Conservation (phyloP, 1,284 basidiomycete species). For the Apiotrichum brassicae region DNA sequence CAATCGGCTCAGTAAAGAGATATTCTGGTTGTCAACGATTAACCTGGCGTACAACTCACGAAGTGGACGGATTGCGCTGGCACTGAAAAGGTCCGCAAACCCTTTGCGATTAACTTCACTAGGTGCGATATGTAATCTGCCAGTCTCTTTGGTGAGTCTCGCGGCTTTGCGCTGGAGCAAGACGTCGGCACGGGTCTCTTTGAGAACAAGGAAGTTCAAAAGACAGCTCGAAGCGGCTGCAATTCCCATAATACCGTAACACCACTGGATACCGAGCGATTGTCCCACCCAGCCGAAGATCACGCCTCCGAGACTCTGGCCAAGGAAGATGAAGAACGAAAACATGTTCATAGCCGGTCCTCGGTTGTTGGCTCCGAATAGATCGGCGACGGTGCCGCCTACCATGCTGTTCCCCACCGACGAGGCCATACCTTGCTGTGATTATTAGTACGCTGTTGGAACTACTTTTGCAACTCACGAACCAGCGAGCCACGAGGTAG, state of each 20-base stretch:
- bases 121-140: constrained; percentile 35
- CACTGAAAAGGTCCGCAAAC: constrained; percentile 32
- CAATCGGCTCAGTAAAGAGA: constrained; percentile 50
- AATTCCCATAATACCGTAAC: constrained; percentile 38
- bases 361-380: constrained; percentile 37
- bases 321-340: constrained; percentile 40
- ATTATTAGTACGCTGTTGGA: neutral
- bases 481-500: constrained; percentile 39
- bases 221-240: constrained; percentile 24
- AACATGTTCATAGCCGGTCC: constrained; percentile 48
- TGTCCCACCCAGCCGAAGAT: constrained; percentile 30
- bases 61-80: constrained; percentile 38
- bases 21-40: constrained; percentile 28
- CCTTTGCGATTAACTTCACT: constrained; percentile 36
- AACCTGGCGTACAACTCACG: constrained; percentile 22
- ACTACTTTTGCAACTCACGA: constrained; percentile 24
- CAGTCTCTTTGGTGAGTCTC: constrained; percentile 42
- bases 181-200: constrained; percentile 48
- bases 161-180: constrained; percentile 45
- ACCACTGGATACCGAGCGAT: constrained; percentile 31
- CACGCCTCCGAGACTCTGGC: constrained; percentile 31
- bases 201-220: constrained; percentile 36
- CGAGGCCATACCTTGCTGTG: constrained; percentile 34
- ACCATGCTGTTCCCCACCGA: constrained; percentile 39
- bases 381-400: constrained; percentile 44